A percentile compares a stretch with the other conserved stretches of the same genome.
phyloP scores from a whole-genome alignment of 2,329 filamentous ascomycete species.

The Zalaria sp. region DNA sequence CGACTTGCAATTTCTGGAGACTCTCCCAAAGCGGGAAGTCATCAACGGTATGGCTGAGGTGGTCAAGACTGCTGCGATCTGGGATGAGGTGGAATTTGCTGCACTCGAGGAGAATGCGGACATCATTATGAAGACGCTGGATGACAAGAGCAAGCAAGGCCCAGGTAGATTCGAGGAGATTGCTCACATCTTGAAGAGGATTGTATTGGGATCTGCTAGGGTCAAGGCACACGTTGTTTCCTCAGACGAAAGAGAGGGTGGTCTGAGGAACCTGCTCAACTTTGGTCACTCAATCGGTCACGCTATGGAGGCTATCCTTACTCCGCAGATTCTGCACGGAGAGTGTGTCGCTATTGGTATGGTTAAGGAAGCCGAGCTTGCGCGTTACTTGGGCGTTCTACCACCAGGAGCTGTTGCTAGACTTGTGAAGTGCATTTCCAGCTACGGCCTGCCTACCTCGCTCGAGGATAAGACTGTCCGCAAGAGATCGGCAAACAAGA shows the following conservation, averaged over 20 bases:
- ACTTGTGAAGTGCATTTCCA: slow-evolving; percentile 84
- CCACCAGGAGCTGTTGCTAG: slow-evolving; percentile 78
- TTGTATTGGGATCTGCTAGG: slow-evolving; percentile 79
- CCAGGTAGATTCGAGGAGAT: slow-evolving; percentile 55
- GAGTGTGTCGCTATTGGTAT: slow-evolving; percentile 96
- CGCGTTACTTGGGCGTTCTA: slow-evolving; percentile 74
- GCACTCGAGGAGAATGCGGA: slow-evolving; percentile 70
- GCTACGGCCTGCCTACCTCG: slow-evolving; percentile 79
- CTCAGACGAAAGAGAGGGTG: slow-evolving; percentile 84
- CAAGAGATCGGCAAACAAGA: slow-evolving; percentile 71
- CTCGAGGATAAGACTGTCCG: slow-evolving; percentile 70
- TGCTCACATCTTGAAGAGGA: slow-evolving; percentile 31
- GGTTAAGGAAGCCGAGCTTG: slow-evolving; percentile 93
- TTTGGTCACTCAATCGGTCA: slow-evolving; percentile 98
- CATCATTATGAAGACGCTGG: slow-evolving; percentile 59
- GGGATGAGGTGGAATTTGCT: slow-evolving; percentile 77
- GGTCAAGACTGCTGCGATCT: slow-evolving; percentile 74
- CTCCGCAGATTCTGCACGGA: slow-evolving; percentile 87
- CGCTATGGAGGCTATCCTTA: slow-evolving; percentile 87
- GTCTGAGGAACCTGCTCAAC: slow-evolving; percentile 85
- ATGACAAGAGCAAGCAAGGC: slow-evolving; percentile 39
- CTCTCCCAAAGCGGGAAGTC: slow-evolving; percentile 78
- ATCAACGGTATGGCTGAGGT: slow-evolving; percentile 99
- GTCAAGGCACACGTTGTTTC: slow-evolving; percentile 94
- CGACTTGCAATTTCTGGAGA: slow-evolving; percentile 82